Evolutionary conservation across 495 filamentous ascomycete species (phyloP), one percentile per base, ranked within the genome.

Genomic region (Wilcoxina mikolae): DNA sequence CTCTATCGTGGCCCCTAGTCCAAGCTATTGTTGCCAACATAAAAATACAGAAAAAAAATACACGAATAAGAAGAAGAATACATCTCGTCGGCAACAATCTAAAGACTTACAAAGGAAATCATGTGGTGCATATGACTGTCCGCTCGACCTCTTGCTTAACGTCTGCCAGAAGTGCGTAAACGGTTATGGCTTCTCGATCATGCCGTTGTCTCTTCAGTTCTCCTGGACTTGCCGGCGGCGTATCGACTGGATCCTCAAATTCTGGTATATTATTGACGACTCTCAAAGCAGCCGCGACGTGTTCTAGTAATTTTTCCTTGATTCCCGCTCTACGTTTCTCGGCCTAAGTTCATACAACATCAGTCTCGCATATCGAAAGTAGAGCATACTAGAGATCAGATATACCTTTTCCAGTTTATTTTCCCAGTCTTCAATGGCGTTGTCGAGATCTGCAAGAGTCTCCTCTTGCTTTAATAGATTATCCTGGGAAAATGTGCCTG

Each of bases 351-450:
- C 7, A 35, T 7, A 35, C 31, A 35, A 35, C 15, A 15, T 35
- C 31, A 35, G 31, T 15, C 39, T 43, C 39, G 33, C 24, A 49
- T 4, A 28, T 49, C 23, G 18, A 28, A 5, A 45, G 9, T 49
- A 28, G 22, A 26, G 4, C 23, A 20, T 28, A 49, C 9, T 7
- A 20, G 9, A 28, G 23, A 28, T n/a, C n/a, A n/a, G n/a, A 51
- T 42, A 38, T 56, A 65, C 62, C 35, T 60, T 76, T 58, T 85
- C 83, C 3, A 85, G 75, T 64, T 85, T 86, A 56, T 56, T 68
- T 25, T 83, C 74, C 80, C 83, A 87, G 58, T 83, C 80, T 58
- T 86, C 83, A 57, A 87, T 85, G 23, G 78, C 79, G n/a, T 71
- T 65, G 58, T 87, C 82, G 17, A 86, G 74, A 59, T 84, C 81